phyloP scores from a whole-genome alignment of 441 rosid species.

The Croton setiger region DNA sequence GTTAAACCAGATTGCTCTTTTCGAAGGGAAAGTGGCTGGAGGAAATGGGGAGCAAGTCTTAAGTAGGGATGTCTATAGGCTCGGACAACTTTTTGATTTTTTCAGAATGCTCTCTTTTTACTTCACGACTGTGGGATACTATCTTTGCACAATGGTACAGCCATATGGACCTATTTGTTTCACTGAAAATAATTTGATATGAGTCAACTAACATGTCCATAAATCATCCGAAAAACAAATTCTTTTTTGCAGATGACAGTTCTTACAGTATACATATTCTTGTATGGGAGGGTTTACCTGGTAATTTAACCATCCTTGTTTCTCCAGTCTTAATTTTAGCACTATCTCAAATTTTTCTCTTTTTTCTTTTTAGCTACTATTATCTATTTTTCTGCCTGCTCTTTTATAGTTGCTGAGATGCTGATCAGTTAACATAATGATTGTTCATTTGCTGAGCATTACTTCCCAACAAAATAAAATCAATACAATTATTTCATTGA shows the following conservation, averaged over 20 bases:
- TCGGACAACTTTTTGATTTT: constrained; percentile 96
- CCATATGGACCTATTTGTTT: constrained; percentile 9
- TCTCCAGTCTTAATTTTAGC: not conserved
- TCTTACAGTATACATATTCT: constrained; percentile 80
- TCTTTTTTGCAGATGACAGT: constrained; percentile 86
- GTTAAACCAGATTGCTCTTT: constrained; percentile 93
- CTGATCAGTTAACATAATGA: not conserved
- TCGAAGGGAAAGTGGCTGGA: constrained; percentile 98
- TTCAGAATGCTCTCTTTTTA: constrained; percentile 96
- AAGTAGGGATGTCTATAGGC: constrained; percentile 89
- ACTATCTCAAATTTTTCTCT: not conserved
- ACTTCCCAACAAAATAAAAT: not conserved
- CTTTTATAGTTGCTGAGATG: not conserved
- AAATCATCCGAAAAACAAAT: constrained; percentile 22
- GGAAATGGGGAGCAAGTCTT: constrained; percentile 99
- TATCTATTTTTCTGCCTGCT: not conserved
- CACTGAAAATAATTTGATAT: constrained; percentile 13
- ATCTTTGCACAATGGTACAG: constrained; percentile 94
- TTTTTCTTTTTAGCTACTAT: not conserved
- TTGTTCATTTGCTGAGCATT: not conserved
- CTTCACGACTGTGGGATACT: constrained; percentile 92
- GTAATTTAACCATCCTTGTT: constrained; percentile 33
- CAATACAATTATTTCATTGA: not conserved
- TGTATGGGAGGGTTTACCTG: constrained; percentile 91
- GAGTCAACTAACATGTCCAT: constrained; percentile 18